Evolutionary conservation across 768 basidiomycete species (phyloP).

Genomic region (Termitomyces sp.): DNA sequence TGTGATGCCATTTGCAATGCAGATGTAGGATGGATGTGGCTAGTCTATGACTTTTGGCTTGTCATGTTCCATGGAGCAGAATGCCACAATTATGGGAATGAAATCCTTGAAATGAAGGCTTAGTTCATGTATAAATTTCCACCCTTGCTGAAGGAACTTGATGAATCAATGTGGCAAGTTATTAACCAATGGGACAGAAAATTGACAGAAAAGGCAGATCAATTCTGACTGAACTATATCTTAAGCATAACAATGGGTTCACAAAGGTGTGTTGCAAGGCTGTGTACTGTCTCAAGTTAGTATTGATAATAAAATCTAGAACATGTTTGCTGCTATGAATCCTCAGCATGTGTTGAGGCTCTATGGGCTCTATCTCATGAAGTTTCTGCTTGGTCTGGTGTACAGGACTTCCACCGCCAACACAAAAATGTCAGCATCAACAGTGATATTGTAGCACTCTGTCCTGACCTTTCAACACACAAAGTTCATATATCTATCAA

Average conservation of each 20-base stretch:
- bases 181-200: constrained; percentile 12
- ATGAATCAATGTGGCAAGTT: constrained; percentile 12
- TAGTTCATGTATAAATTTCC: constrained; percentile 11
- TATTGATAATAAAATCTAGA: background rate
- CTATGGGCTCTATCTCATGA: constrained; percentile 3
- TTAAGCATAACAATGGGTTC: constrained; percentile 14
- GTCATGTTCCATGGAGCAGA: constrained; percentile 14
- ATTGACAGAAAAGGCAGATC: constrained; percentile 7
- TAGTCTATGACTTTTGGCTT: constrained; percentile 13
- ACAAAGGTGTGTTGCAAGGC: constrained; percentile 9
- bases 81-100: constrained; percentile 13
- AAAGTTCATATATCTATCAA: background rate
- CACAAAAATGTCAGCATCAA: constrained; percentile 3
- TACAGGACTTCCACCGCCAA: background rate
- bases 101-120: constrained; percentile 13
- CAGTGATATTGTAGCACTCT: constrained; percentile 6
- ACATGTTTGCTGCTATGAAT: constrained; percentile 14
- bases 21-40: constrained; percentile 15
- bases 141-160: constrained; percentile 1
- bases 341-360: constrained; percentile 12
- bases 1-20: constrained; percentile 13
- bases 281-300: too few species aligned
- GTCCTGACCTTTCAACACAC: constrained; percentile 1
- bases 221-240: constrained; percentile 11
- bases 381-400: constrained; percentile 1